Evolutionary conservation across 208 protist genomes (phyloP).

Genomic region (Lotmaria passim): DNA sequence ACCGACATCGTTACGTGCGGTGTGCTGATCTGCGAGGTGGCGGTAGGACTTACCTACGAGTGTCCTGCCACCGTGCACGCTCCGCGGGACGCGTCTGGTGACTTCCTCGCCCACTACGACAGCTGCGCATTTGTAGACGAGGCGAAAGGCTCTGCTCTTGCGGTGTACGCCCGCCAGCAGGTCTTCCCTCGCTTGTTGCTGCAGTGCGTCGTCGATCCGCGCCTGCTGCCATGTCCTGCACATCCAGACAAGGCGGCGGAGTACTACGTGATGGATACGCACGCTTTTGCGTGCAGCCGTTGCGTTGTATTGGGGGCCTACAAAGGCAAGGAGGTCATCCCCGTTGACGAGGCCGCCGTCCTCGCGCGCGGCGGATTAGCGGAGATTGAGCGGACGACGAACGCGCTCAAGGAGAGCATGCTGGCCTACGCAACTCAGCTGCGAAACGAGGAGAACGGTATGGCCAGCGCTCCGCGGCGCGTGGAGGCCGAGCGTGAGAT

Average conservation of each 20-base stretch:
- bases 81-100: constrained; percentile 29
- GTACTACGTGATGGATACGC: constrained; percentile 67
- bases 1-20: constrained; percentile 36
- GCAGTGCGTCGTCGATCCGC: constrained; percentile 65
- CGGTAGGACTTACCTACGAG: constrained; percentile 49
- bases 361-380: constrained; percentile 55
- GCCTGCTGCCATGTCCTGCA: constrained; percentile 56
- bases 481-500: constrained; percentile 55
- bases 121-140: constrained; percentile 55
- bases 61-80: constrained; percentile 29
- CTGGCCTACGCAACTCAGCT: constrained; percentile 48
- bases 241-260: constrained; percentile 69
- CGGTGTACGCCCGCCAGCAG: constrained; percentile 61
- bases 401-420: constrained; percentile 52
- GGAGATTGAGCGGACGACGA: constrained; percentile 47
- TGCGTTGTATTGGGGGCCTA: constrained; percentile 73
- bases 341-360: constrained; percentile 66
- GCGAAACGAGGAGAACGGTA: constrained; percentile 39
- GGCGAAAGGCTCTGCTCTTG: constrained; percentile 43
- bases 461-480: constrained; percentile 53
- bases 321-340: constrained; percentile 52
- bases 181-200: constrained; percentile 68
- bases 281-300: constrained; percentile 73
- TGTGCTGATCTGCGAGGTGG: constrained; percentile 76
- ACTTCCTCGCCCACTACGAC: constrained; percentile 55